Evolutionary conservation across 306 rosid genomes (phyloP).

Genomic region (Dalbergia oliveri): DNA sequence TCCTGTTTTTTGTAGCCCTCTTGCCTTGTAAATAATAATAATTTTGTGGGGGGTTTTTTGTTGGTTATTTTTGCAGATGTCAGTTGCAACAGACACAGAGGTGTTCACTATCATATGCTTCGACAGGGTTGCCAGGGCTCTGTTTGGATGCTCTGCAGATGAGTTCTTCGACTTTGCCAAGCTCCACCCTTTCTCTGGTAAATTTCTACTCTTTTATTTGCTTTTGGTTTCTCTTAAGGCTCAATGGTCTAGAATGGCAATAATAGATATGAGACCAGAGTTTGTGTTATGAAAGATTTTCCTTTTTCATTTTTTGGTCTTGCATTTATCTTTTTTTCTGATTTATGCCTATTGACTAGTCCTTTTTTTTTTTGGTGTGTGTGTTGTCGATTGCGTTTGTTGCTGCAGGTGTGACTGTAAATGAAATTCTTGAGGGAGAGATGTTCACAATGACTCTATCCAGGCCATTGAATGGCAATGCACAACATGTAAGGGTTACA

Average conservation of each 20-base stretch:
- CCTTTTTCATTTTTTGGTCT: background rate
- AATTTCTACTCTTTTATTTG: background rate
- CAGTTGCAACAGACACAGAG: conserved; percentile 72
- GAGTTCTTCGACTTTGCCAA: conserved; percentile 77
- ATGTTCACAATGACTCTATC: conserved; percentile 65
- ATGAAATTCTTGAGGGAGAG: conserved; percentile 73
- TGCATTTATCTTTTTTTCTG: background rate
- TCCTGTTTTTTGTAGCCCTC: background rate
- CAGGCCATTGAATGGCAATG: conserved; percentile 66
- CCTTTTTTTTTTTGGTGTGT: background rate
- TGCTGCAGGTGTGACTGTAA: conserved; percentile 56
- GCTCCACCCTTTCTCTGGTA: conserved; percentile 73
- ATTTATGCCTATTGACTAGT: background rate
- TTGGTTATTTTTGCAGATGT: conserved; percentile 57
- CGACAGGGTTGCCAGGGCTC: conserved; percentile 70
- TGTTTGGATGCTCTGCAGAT: conserved; percentile 84
- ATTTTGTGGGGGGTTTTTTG: background rate
- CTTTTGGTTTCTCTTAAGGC: background rate
- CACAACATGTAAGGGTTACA: conserved; percentile 56
- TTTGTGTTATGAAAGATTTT: background rate
- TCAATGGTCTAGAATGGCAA: background rate
- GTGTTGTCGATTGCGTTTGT: conserved; percentile 8
- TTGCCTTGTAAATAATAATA: background rate
- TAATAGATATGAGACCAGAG: background rate
- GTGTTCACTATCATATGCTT: conserved; percentile 73